Percentiles rank a stretch among this genome's conserved stretches.
phyloP scores from a whole-genome alignment of 305 asterid genomes.

The Lippia alba region DNA sequence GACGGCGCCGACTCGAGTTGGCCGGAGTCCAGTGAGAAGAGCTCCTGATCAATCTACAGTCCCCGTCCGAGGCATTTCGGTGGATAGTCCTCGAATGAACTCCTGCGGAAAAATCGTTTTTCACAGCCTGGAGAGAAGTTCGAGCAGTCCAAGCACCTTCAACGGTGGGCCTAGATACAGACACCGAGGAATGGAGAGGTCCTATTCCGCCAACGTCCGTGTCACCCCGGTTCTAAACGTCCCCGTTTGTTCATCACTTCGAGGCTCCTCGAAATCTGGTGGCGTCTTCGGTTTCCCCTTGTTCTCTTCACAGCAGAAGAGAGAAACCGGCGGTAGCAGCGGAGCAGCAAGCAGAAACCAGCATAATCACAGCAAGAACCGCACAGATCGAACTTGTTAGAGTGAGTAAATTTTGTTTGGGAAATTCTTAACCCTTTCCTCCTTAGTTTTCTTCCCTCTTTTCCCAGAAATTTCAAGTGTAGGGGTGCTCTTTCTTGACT shows the following conservation, averaged over 20 bases:
- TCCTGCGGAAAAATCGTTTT: constrained; percentile 89
- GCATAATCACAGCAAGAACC: constrained; percentile 44
- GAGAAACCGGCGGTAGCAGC: constrained; percentile 37
- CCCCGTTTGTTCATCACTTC: constrained; percentile 79
- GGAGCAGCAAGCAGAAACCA: constrained; percentile 49
- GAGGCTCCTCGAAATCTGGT: constrained; percentile 74
- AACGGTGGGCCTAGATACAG: constrained; percentile 70
- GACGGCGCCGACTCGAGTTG: constrained; percentile 39
- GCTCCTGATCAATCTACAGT: constrained; percentile 46
- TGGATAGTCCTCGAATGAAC: constrained; percentile 90
- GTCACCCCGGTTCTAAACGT: constrained; percentile 90
- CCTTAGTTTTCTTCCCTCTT: constrained; percentile 22
- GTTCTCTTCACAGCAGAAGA: constrained; percentile 68
- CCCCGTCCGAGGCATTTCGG: constrained; percentile 55
- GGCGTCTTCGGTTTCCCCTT: constrained; percentile 76
- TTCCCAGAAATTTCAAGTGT: constrained; percentile 18
- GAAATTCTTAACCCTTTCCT: constrained; percentile 8
- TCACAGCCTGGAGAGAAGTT: constrained; percentile 83
- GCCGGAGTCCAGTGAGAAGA: constrained; percentile 60
- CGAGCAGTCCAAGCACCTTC: constrained; percentile 86
- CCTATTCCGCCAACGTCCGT: constrained; percentile 90
- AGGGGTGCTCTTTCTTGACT: constrained; percentile 27
- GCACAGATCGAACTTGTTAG: constrained; percentile 45
- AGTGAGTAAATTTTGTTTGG: constrained; percentile 8
- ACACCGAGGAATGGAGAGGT: constrained; percentile 86